These are phyloP conservation scores for Lentinula guzmanii DNA, from an alignment of 768 basidiomycete species.

Conservation along the genomic window DNA sequence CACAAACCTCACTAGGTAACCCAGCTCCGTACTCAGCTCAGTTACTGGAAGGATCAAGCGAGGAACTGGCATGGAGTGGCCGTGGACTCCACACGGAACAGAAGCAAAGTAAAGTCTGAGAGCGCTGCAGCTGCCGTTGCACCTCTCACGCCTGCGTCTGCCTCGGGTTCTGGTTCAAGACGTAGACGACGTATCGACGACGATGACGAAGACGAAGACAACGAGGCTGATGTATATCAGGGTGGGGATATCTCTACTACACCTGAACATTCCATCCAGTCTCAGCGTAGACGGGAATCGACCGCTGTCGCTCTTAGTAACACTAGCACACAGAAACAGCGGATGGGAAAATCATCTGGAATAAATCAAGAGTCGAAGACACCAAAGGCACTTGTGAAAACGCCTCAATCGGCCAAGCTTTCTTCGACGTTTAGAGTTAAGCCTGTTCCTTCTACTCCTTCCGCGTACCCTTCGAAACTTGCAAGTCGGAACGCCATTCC, in stretches of 20 bases:
- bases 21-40: constrained; percentile 57
- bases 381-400: neutral
- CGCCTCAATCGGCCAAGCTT: neutral
- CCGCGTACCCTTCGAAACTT: neutral
- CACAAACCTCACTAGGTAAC: constrained; percentile 57
- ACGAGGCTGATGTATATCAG: neutral
- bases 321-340: neutral
- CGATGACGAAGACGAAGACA: neutral
- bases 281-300: too few species aligned
- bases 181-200: neutral
- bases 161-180: neutral
- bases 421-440: neutral
- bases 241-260: neutral
- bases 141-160: neutral
- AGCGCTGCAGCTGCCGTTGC: neutral
- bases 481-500: neutral
- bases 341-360: neutral
- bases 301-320: too few species aligned
- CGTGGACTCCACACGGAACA: constrained; percentile 71
- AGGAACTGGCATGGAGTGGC: constrained; percentile 65
- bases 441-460: neutral
- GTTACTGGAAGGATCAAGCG: constrained; percentile 73
- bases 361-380: neutral
- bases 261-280: neutral
- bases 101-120: neutral